Evolutionary conservation across 805 yeast species (phyloP), one percentile per base, ranked within the genome.

Genomic region (Metschnikowia orientalis): DNA sequence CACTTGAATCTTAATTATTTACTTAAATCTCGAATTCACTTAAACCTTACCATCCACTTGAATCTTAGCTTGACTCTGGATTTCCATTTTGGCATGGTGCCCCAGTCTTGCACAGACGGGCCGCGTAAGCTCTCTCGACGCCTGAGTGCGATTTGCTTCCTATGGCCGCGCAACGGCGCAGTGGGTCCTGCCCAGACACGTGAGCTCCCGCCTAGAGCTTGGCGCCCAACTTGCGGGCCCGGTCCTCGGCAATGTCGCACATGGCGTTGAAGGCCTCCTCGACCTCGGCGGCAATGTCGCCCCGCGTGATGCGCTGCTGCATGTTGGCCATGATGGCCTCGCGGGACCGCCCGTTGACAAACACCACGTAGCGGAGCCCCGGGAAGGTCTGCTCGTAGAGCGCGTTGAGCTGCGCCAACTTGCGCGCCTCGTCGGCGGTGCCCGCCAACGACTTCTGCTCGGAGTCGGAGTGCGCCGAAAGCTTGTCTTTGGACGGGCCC

Each of bases 171-270:
- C n/a, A n/a, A n/a, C n/a, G n/a, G n/a, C n/a, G n/a, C n/a, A n/a
- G n/a, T n/a, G n/a, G n/a, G n/a, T n/a, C n/a, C n/a, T n/a, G n/a
- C n/a, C n/a, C n/a, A n/a, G n/a, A n/a, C n/a, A n/a, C n/a, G n/a
- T n/a, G n/a, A n/a, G n/a, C n/a, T n/a, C n/a, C n/a, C n/a, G n/a
- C 13, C 19, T 15, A 62, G 22, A 61, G 40, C 38, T 61, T 62
- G 6, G 65, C 59, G 18, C 59, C 63, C 28, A 76, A 52, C 48
- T 79, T 81, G n/a, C 42, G 44, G 1, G 80, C 79, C 37, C 97
- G 67, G 59, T 87, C 95, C 16, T 71, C 46, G 0, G 96, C 96
- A 36, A 88, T 89, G 56, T 85, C 94, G 56, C 95, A 85, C 95
- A 88, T 86, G 15, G 95, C 95, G 43, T 78, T 66, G 45, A 86